Evolutionary conservation across 257 asterid species (phyloP), one percentile per base, ranked within the genome.

Genomic region (Solanum peruvianum): DNA sequence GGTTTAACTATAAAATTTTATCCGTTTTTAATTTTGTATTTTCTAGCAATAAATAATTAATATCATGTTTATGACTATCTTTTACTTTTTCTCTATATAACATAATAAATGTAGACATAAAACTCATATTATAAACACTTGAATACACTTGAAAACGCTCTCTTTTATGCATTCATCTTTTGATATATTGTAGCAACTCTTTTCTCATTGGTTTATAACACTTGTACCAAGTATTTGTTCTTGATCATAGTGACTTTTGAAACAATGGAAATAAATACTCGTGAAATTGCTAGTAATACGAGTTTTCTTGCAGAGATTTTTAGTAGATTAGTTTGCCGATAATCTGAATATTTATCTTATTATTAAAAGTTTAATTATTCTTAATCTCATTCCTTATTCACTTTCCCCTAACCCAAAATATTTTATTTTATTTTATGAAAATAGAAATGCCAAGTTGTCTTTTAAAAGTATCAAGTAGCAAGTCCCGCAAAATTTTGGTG

Each of bases 361-460:
- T 18, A 0, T 52, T 1, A 15, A 6, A 9, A 2, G 0, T 52
- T 52, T 0, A 0, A 52, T 15, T 52, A 52, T 52, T 52, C 23
- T 52, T 18, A 52, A 52, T 52, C 62, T 52, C 62, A 3, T 52
- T 52, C 62, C 62, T 52, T 49, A 1, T 52, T 52, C n/a, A 23
- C 23, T 52, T 52, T 52, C 2, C 1, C 10, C 62, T 52, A 18
- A 23, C 10, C 62, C 3, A 52, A 52, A 52, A 52, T 52, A 52
- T 52, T 52, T 3, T 16, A 1, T 52, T 52, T 52, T 52, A 16
- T 52, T 52, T 16, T 0, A 6, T 16, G 7, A 52, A 52, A 52
- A 16, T 52, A 52, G 62, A 52, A 52, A 52, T 52, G 2, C 23
- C n/a, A 52, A 52, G 62, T 52, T 52, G 62, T 52, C n/a, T 52